These are phyloP conservation scores for Trypanosoma mega DNA, from an alignment of 208 protist genomes.

Conservation along the genomic window DNA sequence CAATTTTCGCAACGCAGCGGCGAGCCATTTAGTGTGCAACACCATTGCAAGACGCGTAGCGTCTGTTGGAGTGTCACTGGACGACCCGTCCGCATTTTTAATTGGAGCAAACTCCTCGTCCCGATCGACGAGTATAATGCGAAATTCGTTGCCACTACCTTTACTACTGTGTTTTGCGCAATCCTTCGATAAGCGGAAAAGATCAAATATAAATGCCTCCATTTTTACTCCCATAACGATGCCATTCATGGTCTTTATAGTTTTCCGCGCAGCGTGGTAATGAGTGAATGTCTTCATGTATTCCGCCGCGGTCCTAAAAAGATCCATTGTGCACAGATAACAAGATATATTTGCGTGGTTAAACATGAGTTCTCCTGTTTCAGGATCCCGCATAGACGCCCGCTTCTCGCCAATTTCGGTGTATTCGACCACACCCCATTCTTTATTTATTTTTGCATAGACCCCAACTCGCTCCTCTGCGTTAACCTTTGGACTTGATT, in stretches of 20 bases:
- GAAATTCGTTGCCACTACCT: slow-evolving; percentile 33
- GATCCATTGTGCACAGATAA: slow-evolving; percentile 89
- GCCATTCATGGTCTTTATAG: slow-evolving; percentile 82
- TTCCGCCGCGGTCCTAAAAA: slow-evolving; percentile 61
- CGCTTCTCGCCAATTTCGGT: slow-evolving; percentile 93
- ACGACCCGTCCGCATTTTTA: slow-evolving; percentile 93
- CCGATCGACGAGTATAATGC: slow-evolving; percentile 87
- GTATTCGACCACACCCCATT: slow-evolving; percentile 97
- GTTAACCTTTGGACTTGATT: slow-evolving; percentile 88
- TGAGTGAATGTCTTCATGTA: slow-evolving; percentile 42
- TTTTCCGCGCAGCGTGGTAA: slow-evolving; percentile 97
- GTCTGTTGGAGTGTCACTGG: slow-evolving; percentile 85
- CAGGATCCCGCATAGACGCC: slow-evolving; percentile 40
- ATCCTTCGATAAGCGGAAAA: slow-evolving; percentile 83
- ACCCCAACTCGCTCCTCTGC: slow-evolving; percentile 96
- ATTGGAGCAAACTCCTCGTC: slow-evolving; percentile 96
- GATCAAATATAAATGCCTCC: slow-evolving; percentile 99
- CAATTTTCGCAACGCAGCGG: slow-evolving; percentile 25
- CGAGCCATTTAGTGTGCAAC: slow-evolving; percentile 76
- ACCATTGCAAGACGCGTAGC: slow-evolving; percentile 58
- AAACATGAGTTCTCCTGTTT: slow-evolving; percentile 88
- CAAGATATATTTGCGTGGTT: slow-evolving; percentile 97
- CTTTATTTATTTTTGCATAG: slow-evolving; percentile 76
- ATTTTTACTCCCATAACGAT: slow-evolving; percentile 89
- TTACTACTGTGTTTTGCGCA: slow-evolving; percentile 3